Base-by-base conservation (phyloP, 164 flowering plant genomes). In the Warburgia ugandensis region DNA sequence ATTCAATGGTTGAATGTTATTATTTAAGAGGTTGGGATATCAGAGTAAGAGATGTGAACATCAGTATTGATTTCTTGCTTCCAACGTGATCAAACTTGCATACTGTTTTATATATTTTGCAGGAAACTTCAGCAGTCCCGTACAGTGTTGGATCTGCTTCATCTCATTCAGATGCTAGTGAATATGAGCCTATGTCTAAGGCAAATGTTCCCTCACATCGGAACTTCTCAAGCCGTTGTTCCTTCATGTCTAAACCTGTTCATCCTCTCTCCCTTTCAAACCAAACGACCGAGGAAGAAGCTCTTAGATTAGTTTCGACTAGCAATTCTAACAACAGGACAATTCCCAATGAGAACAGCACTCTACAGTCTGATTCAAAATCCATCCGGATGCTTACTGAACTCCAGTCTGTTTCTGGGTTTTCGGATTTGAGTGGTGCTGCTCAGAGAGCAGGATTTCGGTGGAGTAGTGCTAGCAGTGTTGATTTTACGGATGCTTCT, bases 201-300 rank as follows among this genome's bases (percentile, higher is more conserved):
- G 47, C 72, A 27, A 63, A 63, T 47, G 25, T 45, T 31, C 48
- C 80, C 46, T 61, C 80, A 16, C 79, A 78, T 36, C 75, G 72
- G 31, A 76, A 66, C 63, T 66, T 74, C 51, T 58, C 92, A 17
- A 74, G 63, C 45, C 81, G 82, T 27, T 72, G 81, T 39, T 83
- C 76, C 48, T 86, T 83, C 52, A 73, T 80, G 79, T 78, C 97
- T 26, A 90, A 90, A 52, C 79, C 97, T 14, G 69, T 86, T 48
- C 84, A 90, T 39, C 97, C 97, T 9, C 54, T 84, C 43, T 74
- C 80, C 28, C 62, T 78, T 59, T 73, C 74, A 2, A 60, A 50
- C 25, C 68, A 59, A 31, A 45, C 60, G 46, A 54, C 68, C 7
- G 48, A 61, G 8, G 61, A 66, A 62, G 86, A 77, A 54, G 54